Conservation (phyloP, 306 rosid genomes). For the Datisca glomerata region DNA sequence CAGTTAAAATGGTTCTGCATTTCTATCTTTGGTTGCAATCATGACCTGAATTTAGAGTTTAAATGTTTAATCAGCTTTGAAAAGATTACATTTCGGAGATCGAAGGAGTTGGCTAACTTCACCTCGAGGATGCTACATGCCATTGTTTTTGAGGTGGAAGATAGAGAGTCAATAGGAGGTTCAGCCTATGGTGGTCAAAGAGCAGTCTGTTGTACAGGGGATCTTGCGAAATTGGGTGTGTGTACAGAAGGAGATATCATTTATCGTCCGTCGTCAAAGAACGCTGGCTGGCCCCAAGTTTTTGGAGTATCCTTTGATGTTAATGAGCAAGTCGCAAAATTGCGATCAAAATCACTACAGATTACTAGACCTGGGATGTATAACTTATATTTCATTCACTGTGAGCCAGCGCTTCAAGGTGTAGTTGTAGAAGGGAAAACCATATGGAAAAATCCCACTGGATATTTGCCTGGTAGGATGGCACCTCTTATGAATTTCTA, state of each 20-base stretch:
- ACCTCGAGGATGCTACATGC: constrained; percentile 58
- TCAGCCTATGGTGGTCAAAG: constrained; percentile 89
- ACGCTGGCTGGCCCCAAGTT: constrained; percentile 65
- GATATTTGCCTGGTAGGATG: constrained; percentile 91
- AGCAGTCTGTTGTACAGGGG: constrained; percentile 77
- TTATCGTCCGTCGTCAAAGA: constrained; percentile 39
- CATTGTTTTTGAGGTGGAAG: constrained; percentile 81
- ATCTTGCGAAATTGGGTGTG: constrained; percentile 74
- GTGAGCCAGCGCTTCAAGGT: constrained; percentile 55
- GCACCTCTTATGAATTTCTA: constrained; percentile 77
- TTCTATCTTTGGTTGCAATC: background rate
- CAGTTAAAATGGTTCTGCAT: no score
- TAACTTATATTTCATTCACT: constrained; percentile 78
- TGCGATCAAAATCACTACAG: constrained; percentile 39
- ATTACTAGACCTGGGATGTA: constrained; percentile 78
- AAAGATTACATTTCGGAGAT: constrained; percentile 47
- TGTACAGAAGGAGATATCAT: constrained; percentile 68
- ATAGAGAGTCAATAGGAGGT: constrained; percentile 81
- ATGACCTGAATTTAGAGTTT: no score
- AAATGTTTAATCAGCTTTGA: constrained; percentile 53
- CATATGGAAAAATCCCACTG: constrained; percentile 72
- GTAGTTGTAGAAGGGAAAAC: constrained; percentile 70
- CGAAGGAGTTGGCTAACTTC: constrained; percentile 43
- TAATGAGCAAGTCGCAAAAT: constrained; percentile 30
- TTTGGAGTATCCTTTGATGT: constrained; percentile 38